Evolutionary conservation across 192 early-diverging fungal genomes (phyloP).

Genomic region (Gonapodya sp.): DNA sequence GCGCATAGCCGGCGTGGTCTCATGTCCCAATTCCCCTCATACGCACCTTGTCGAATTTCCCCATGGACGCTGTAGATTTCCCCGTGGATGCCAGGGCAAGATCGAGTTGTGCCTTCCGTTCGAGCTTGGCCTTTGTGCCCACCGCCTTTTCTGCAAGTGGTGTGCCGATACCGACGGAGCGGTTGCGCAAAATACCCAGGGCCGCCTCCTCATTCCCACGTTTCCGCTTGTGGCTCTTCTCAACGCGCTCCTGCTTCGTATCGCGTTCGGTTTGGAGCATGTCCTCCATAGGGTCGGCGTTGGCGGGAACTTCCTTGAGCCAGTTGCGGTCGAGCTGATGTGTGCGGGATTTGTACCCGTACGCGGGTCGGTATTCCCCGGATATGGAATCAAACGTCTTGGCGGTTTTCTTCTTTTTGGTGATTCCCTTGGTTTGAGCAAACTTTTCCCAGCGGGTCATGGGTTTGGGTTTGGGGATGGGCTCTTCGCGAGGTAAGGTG

Average conservation of each 20-base stretch:
- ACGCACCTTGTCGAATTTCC: constrained; percentile 70
- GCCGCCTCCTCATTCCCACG: constrained; percentile 79
- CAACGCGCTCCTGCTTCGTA: constrained; percentile 80
- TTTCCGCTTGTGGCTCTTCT: constrained; percentile 79
- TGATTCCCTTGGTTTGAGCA: constrained; percentile 91
- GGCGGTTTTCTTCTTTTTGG: constrained; percentile 70
- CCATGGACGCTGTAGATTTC: constrained; percentile 77
- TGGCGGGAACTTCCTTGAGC: constrained; percentile 83
- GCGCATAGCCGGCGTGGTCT: too few species aligned
- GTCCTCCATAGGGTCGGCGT: constrained; percentile 77
- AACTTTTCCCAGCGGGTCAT: constrained; percentile 98
- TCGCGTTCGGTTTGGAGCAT: constrained; percentile 64
- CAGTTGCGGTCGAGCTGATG: constrained; percentile 69
- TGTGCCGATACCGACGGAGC: constrained; percentile 24
- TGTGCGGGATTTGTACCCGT: constrained; percentile 77
- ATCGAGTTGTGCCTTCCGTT: constrained; percentile 66
- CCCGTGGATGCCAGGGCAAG: constrained; percentile 65
- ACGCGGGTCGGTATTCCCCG: constrained; percentile 78
- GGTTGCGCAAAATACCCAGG: constrained; percentile 31
- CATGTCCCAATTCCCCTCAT: too few species aligned
- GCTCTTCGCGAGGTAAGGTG: constrained; percentile 79
- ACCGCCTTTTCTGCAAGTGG: constrained; percentile 25
- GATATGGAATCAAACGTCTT: constrained; percentile 75
- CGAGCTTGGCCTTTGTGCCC: constrained; percentile 39
- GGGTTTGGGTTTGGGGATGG: constrained; percentile 76